Evolutionary conservation across 306 rosid species (phyloP), one percentile per base, ranked within the genome.

Genomic region (Quercus bicolor): DNA sequence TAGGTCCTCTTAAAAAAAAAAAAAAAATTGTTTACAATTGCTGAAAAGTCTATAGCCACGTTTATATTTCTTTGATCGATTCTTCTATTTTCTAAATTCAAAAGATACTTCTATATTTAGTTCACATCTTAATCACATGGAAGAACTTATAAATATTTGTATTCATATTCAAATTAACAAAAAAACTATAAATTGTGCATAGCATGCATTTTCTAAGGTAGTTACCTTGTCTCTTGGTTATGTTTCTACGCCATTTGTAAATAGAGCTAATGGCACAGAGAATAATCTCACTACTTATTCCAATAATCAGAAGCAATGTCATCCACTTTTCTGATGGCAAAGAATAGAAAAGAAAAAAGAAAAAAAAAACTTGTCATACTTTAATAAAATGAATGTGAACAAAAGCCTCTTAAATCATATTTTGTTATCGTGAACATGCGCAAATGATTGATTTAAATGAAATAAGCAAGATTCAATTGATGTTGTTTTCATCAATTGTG

Each of bases 41-140:
- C n/a, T n/a, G n/a, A n/a, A n/a, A n/a, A n/a, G n/a, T n/a, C n/a
- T n/a, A n/a, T n/a, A n/a, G n/a, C n/a, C n/a, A n/a, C n/a, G n/a
- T n/a, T n/a, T n/a, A n/a, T n/a, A 1, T 40, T 61, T 37, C 61
- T 62, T 31, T 5, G 61, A 77, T 74, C 60, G 52, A 68, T 78
- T 55, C 2, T 66, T 33, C 6, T 23, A 28, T 64, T 77, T 48
- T 66, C 91, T 88, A 69, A 66, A 80, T 51, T 56, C 14, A 4
- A 5, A 23, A 71, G 75, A 62, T 69, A 20, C 6, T 12, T 0
- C 1, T 18, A 60, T 21, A 37, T 43, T 73, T 7, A 28, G 28
- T 10, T 12, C 45, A 65, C 16, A 10, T 5, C 13, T 24, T 60
- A 19, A 23, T 8, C 26, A 0, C 2, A 56, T 6, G 14, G n/a